These are phyloP conservation scores for Sordariomycetes sp. DNA, from an alignment of 2,329 filamentous ascomycete species.

Conservation along the genomic window DNA sequence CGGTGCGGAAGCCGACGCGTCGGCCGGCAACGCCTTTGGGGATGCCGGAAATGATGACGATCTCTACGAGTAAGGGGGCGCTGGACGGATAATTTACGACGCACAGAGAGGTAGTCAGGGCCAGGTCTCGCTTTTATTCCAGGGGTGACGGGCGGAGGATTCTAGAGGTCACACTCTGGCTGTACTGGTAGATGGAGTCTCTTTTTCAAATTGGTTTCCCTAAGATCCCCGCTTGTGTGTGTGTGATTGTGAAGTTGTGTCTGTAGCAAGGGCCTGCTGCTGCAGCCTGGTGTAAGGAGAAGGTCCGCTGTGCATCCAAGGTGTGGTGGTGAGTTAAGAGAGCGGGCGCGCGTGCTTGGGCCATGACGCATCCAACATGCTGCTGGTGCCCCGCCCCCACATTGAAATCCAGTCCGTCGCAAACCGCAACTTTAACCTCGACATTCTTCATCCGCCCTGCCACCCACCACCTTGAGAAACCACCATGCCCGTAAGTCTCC, in stretches of 20 bases:
- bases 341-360: neutral
- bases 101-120: neutral
- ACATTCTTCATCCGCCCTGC: neutral
- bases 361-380: neutral
- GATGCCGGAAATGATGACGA: conserved; percentile 90
- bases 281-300: neutral
- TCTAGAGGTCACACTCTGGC: neutral
- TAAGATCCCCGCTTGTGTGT: neutral
- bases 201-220: neutral
- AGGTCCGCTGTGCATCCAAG: neutral
- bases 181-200: conserved; percentile 1
- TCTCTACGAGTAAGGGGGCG: conserved; percentile 58
- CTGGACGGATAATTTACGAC: neutral
- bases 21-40: conserved; percentile 57
- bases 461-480: neutral
- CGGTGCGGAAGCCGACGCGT: conserved; percentile 40
- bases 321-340: neutral
- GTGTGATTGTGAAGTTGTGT: neutral
- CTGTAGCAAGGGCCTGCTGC: neutral
- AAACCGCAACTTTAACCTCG: neutral
- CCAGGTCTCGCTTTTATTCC: neutral
- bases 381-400: conserved; percentile 5
- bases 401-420: neutral
- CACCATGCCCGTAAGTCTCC: conserved; percentile 3
- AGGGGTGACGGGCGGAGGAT: neutral